phyloP scores from a whole-genome alignment of 306 rosid species.

The Calophaca sinica region DNA sequence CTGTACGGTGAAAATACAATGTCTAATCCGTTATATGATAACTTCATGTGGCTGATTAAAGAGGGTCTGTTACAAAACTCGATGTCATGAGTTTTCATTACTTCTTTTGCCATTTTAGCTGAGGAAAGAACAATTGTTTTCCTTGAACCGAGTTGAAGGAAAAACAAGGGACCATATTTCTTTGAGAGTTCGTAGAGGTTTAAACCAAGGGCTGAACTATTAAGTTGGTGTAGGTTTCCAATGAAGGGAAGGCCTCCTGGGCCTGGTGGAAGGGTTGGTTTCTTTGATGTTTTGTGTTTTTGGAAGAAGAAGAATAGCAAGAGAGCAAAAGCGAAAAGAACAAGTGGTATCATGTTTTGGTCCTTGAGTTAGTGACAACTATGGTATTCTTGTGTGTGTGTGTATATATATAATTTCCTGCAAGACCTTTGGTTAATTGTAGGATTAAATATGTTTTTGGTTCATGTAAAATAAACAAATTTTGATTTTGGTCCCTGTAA shows the following conservation, averaged over 20 bases:
- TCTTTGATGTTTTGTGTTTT: conserved; percentile 15
- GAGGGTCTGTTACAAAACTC: conserved; percentile 15
- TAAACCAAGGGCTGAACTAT: neutral
- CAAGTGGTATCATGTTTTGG: neutral
- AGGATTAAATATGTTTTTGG: too few relatives aligned
- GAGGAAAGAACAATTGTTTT: conserved; percentile 36
- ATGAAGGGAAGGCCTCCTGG: conserved; percentile 48
- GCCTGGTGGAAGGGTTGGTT: conserved; percentile 30
- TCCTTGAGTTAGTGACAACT: neutral
- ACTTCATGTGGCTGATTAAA: conserved; percentile 1
- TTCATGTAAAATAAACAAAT: too few relatives aligned
- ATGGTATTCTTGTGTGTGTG: neutral
- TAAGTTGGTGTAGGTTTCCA: conserved; percentile 42
- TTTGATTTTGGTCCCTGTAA: too few relatives aligned
- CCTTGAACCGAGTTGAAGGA: conserved; percentile 44
- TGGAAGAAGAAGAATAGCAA: conserved; percentile 14
- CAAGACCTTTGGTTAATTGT: too few relatives aligned
- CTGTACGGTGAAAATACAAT: conserved; percentile 20
- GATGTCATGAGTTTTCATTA: conserved; percentile 29
- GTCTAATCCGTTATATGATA: conserved; percentile 42
- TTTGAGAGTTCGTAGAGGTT: conserved; percentile 39
- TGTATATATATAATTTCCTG: too few relatives aligned
- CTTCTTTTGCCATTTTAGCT: conserved; percentile 38
- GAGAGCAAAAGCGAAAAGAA: conserved; percentile 9
- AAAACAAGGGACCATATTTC: conserved; percentile 33